A percentile compares a stretch with the other conserved stretches of the same genome.
phyloP scores from a whole-genome alignment of 345 rosid genomes.

The Citrus inodora region DNA sequence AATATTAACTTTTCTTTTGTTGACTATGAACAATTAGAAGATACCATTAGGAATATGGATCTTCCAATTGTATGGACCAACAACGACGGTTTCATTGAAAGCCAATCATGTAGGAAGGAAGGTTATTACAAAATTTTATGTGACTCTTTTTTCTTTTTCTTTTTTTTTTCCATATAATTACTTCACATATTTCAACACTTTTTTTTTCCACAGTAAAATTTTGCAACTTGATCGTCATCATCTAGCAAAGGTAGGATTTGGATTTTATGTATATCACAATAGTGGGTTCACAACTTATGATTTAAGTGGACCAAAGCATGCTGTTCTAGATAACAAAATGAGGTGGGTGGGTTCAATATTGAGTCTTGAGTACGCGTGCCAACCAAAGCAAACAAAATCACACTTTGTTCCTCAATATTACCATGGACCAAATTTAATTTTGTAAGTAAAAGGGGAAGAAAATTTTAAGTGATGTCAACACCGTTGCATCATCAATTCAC shows the following conservation, averaged over 20 bases:
- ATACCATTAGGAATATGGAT: not conserved
- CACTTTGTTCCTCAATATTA: not conserved
- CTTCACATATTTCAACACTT: not conserved
- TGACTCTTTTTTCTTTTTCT: not conserved
- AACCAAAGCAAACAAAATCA: not conserved
- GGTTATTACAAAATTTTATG: not conserved
- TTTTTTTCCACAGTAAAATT: no score
- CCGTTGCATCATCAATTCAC: no score
- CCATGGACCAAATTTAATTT: not conserved
- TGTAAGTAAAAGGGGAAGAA: not conserved
- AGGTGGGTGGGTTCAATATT: not conserved
- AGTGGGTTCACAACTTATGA: not conserved
- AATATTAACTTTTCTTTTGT: not conserved
- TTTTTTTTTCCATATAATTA: not conserved
- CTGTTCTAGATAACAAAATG: not conserved
- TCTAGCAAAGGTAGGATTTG: not conserved
- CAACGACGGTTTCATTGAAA: not conserved
- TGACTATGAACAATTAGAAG: conserved; percentile 1
- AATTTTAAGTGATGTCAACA: not conserved
- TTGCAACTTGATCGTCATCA: not conserved
- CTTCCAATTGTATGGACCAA: not conserved
- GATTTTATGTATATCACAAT: not conserved
- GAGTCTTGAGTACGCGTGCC: not conserved
- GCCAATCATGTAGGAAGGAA: not conserved
- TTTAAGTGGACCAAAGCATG: not conserved